Evolutionary conservation across 148 eudicot species (phyloP).

Genomic region (Vaccinium corymbosum): DNA sequence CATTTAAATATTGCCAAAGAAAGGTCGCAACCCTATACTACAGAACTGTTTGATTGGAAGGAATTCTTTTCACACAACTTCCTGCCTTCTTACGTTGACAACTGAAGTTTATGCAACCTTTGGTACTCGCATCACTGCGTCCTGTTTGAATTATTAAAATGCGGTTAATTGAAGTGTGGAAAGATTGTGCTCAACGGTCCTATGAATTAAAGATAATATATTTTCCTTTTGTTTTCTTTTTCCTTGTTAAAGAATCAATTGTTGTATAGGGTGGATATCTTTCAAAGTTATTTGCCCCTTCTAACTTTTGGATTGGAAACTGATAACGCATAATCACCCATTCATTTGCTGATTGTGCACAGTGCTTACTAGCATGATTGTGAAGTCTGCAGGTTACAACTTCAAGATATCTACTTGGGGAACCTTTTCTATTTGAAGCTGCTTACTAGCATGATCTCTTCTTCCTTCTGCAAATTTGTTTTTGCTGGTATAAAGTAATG

Average conservation of each 20-base stretch:
- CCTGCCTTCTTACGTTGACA: not conserved
- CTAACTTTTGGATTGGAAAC: not conserved
- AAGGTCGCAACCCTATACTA: not conserved
- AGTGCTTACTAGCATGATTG: not conserved
- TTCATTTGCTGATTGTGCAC: not conserved
- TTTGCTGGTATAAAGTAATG: too few species aligned
- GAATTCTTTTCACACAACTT: not conserved
- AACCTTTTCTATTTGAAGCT: not conserved
- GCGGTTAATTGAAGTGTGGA: slow-evolving; percentile 2
- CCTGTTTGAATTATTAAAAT: not conserved
- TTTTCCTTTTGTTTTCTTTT: not conserved
- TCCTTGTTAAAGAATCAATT: not conserved
- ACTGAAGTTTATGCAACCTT: not conserved
- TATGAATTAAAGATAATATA: not conserved
- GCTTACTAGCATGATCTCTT: too few species aligned
- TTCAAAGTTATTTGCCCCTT: not conserved
- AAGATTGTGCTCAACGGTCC: not conserved
- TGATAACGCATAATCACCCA: not conserved
- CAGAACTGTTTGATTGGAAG: not conserved
- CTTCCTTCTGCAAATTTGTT: too few species aligned
- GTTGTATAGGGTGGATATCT: not conserved
- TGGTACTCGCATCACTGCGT: not conserved
- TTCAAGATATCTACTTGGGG: not conserved
- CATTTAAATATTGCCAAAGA: not conserved
- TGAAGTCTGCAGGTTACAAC: not conserved